Percentiles rank a stretch among this genome's conserved stretches.
These are phyloP conservation scores for Pythium myriotylum DNA, from an alignment of 352 stramenopile genomes.

Conservation along the genomic window DNA sequence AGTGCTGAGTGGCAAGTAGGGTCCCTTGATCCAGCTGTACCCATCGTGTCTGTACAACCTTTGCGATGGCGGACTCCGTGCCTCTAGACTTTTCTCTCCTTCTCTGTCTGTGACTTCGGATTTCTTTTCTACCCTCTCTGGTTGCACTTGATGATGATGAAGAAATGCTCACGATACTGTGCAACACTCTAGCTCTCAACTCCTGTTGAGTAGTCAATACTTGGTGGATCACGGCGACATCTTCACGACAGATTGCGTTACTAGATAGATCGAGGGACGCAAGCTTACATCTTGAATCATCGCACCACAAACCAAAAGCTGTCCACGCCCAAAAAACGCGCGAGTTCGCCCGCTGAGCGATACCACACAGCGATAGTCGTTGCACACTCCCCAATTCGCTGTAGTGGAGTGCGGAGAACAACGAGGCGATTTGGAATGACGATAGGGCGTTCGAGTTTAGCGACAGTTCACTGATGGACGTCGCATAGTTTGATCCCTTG, in stretches of 20 bases:
- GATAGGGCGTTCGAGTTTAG: conserved; percentile 39
- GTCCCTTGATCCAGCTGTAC: neutral
- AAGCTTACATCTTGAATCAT: conserved; percentile 8
- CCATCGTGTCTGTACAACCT: too few relatives aligned
- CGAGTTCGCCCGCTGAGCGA: conserved; percentile 28
- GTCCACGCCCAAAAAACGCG: conserved; percentile 44
- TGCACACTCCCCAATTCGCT: neutral
- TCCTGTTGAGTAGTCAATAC: neutral
- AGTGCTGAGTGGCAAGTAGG: neutral
- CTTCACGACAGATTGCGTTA: conserved; percentile 38
- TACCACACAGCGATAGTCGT: conserved; percentile 36
- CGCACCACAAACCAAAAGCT: conserved; percentile 27
- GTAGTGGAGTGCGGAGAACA: conserved; percentile 42
- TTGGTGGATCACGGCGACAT: conserved; percentile 24
- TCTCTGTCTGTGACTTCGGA: neutral
- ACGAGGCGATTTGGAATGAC: conserved; percentile 31
- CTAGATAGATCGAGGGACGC: conserved; percentile 40
- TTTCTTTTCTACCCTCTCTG: neutral
- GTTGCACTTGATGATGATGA: neutral
- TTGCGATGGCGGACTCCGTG: too few relatives aligned
- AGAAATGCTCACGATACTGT: neutral
- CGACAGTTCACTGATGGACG: conserved; percentile 14
- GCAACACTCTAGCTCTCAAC: neutral
- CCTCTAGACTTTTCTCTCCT: neutral
- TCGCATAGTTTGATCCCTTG: neutral